phyloP scores from a whole-genome alignment of 2,329 filamentous ascomycete genomes.

The Colletotrichum orbiculare region DNA sequence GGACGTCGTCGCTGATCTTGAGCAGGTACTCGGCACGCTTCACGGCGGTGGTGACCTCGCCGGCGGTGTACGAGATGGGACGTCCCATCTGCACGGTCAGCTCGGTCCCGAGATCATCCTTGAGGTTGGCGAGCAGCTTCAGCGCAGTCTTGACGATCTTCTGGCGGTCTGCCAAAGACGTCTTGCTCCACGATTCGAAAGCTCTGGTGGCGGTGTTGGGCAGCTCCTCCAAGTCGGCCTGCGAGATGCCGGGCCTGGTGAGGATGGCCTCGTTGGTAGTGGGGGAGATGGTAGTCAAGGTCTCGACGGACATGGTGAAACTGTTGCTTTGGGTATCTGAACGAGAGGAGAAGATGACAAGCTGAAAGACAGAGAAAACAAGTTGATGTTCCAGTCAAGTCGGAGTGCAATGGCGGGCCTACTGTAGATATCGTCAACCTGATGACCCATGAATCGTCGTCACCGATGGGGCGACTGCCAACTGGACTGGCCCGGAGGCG shows the following conservation, averaged over 20 bases:
- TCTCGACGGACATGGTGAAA: slow-evolving; percentile 70
- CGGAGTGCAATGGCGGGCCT: slow-evolving; percentile 17
- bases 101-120: slow-evolving; percentile 85
- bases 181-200: slow-evolving; percentile 82
- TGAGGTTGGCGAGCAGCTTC: slow-evolving; percentile 73
- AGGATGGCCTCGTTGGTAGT: slow-evolving; percentile 87
- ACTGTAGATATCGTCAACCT: slow-evolving; percentile 27
- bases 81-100: slow-evolving; percentile 95
- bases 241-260: slow-evolving; percentile 79
- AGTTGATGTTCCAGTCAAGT: neutral
- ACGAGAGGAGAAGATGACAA: neutral
- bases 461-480: slow-evolving; percentile 23
- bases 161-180: slow-evolving; percentile 79
- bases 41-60: slow-evolving; percentile 86
- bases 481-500: too few species aligned
- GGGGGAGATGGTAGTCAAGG: slow-evolving; percentile 85
- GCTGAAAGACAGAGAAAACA: neutral
- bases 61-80: slow-evolving; percentile 86
- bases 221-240: slow-evolving; percentile 76
- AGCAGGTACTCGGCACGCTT: slow-evolving; percentile 88
- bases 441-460: slow-evolving; percentile 32
- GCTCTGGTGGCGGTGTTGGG: slow-evolving; percentile 78
- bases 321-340: neutral
- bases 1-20: slow-evolving; percentile 81
- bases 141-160: slow-evolving; percentile 85